These are phyloP conservation scores for Cokeromyces recurvatus DNA, from an alignment of 371 early-diverging fungal genomes.

Conservation along the genomic window DNA sequence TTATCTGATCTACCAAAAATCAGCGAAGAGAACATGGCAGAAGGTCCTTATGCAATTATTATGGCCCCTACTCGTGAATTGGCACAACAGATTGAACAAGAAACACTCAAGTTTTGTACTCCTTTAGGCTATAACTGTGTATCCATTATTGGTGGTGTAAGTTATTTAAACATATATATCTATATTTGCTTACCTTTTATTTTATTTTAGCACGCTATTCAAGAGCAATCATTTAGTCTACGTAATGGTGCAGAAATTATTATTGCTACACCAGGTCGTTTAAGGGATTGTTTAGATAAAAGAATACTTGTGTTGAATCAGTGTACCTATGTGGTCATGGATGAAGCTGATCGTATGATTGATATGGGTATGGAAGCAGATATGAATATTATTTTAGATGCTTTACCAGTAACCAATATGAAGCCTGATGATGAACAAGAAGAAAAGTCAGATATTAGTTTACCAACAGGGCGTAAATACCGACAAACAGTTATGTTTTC, in stretches of 20 bases:
- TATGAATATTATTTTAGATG: constrained; percentile 91
- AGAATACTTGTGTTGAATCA: constrained; percentile 81
- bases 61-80: constrained; percentile 97
- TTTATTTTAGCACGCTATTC: constrained; percentile 62
- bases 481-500: constrained; percentile 99
- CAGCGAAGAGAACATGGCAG: constrained; percentile 65
- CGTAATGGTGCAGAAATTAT: constrained; percentile 90
- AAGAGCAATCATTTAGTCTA: constrained; percentile 80
- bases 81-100: constrained; percentile 91
- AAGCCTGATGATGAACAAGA: constrained; percentile 79
- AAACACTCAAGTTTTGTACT: constrained; percentile 79
- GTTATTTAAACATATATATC: constrained; percentile 18
- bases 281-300: constrained; percentile 84
- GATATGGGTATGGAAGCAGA: constrained; percentile 97
- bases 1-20: constrained; percentile 79
- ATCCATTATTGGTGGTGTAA: constrained; percentile 89
- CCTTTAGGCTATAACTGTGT: constrained; percentile 83
- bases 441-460: constrained; percentile 33
- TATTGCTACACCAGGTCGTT: constrained; percentile 97
- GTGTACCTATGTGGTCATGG: constrained; percentile 93
- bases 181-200: not conserved
- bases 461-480: constrained; percentile 51
- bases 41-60: constrained; percentile 91
- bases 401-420: constrained; percentile 84
- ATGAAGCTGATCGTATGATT: constrained; percentile 98